A percentile compares a stretch with the other conserved stretches of the same genome.
These are phyloP conservation scores for Malassezia brasiliensis DNA, from an alignment of 1,284 basidiomycete genomes.

Conservation along the genomic window DNA sequence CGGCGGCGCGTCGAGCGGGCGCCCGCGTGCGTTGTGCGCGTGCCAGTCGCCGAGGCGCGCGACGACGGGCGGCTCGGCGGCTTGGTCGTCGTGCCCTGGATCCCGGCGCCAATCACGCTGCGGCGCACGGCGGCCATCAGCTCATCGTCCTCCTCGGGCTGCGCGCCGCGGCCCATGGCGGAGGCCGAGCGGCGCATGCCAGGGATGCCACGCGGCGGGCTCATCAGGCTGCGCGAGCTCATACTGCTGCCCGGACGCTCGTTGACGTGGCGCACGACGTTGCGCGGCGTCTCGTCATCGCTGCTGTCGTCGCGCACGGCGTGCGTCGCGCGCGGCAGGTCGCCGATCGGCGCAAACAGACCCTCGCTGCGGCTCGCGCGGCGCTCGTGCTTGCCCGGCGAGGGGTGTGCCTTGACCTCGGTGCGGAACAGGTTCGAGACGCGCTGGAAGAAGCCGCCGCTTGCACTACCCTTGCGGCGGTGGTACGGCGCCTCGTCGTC, in stretches of 20 bases:
- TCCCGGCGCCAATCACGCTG: constrained; percentile 34
- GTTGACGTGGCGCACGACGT: constrained; percentile 40
- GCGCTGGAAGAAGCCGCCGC: constrained; percentile 33
- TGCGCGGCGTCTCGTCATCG: constrained; percentile 34
- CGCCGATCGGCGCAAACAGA: neutral
- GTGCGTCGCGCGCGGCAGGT: neutral
- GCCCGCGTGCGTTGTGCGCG: neutral
- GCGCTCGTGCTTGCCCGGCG: neutral
- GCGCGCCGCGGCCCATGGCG: neutral
- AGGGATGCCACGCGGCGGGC: neutral
- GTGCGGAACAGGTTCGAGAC: constrained; percentile 44
- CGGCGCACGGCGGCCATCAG: constrained; percentile 28
- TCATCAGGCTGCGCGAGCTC: neutral
- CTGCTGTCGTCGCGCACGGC: constrained; percentile 21
- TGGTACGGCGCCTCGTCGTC: constrained; percentile 12
- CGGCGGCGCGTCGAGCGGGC: constrained; percentile 5
- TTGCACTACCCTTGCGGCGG: constrained; percentile 8
- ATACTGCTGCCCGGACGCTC: constrained; percentile 14
- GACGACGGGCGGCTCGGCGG: constrained; percentile 1
- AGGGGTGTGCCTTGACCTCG: constrained; percentile 22
- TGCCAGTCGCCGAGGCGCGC: constrained; percentile 1
- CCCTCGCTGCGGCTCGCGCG: neutral
- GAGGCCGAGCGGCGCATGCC: neutral
- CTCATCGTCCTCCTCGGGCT: constrained; percentile 8
- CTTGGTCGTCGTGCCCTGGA: constrained; percentile 14